These are phyloP conservation scores for Albifimbria verrucaria DNA, from an alignment of 2,329 filamentous ascomycete genomes.

Conservation along the genomic window DNA sequence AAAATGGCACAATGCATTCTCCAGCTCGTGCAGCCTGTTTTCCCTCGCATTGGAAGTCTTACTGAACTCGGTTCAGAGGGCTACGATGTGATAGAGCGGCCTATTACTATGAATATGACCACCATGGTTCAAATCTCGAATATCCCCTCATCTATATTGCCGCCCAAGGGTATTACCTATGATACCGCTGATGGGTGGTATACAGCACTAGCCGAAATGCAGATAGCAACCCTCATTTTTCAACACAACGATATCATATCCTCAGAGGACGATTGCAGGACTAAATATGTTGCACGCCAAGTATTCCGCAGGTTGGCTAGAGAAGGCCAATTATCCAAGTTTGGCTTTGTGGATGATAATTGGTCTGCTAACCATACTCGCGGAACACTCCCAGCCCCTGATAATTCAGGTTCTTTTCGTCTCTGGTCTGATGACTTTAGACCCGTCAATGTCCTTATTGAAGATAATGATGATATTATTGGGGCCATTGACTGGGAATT, in stretches of 20 bases:
- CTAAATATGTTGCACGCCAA: slow-evolving; percentile 39
- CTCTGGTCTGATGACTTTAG: slow-evolving; percentile 33
- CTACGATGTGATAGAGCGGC: slow-evolving; percentile 27
- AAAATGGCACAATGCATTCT: slow-evolving; percentile 37
- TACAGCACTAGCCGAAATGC: slow-evolving; percentile 33
- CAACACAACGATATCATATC: slow-evolving; percentile 36
- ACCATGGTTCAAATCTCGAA: slow-evolving; percentile 27
- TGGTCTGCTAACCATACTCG: slow-evolving; percentile 23
- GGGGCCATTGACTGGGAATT: slow-evolving; percentile 41
- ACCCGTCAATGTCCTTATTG: slow-evolving; percentile 27
- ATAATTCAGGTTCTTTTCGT: slow-evolving; percentile 14
- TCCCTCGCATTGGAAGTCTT: slow-evolving; percentile 37
- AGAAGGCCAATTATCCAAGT: slow-evolving; percentile 19
- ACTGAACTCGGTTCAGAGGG: slow-evolving; percentile 16
- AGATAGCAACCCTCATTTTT: slow-evolving; percentile 35
- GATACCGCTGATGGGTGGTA: slow-evolving; percentile 33
- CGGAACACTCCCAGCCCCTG: slow-evolving; percentile 10
- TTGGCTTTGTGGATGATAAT: slow-evolving; percentile 23
- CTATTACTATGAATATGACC: slow-evolving; percentile 40
- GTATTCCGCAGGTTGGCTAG: slow-evolving; percentile 33
- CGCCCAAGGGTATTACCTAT: slow-evolving; percentile 17
- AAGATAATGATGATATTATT: slow-evolving; percentile 19
- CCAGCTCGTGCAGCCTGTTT: slow-evolving; percentile 28
- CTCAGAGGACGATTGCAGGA: slow-evolving; percentile 34
- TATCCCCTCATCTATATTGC: slow-evolving; percentile 17